Conservation (phyloP, 257 asterid genomes). For the Solanum chmielewskii region DNA sequence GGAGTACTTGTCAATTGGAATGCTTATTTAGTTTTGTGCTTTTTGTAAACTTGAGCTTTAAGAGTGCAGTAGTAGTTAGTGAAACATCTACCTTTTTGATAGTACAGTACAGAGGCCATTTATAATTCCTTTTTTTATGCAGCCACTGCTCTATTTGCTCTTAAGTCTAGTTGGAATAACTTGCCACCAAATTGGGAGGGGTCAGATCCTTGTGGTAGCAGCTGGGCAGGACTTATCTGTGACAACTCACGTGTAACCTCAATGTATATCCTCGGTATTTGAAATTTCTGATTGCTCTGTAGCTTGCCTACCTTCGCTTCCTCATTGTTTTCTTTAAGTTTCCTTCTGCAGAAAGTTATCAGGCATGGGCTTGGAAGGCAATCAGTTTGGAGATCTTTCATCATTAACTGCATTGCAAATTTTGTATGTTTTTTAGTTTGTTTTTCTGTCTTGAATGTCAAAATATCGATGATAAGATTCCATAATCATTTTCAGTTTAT, state of each 20-base stretch:
- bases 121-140: slow-evolving; percentile 7
- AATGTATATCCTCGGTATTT: slow-evolving; percentile 30
- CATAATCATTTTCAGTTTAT: neutral
- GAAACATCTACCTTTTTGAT: neutral
- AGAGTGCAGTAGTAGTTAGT: neutral
- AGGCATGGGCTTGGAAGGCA: slow-evolving; percentile 51
- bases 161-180: slow-evolving; percentile 63
- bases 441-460: neutral
- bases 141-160: slow-evolving; percentile 60
- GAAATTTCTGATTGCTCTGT: neutral
- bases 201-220: slow-evolving; percentile 65
- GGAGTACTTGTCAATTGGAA: neutral
- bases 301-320: neutral
- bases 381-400: slow-evolving; percentile 46
- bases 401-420: slow-evolving; percentile 40
- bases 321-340: neutral
- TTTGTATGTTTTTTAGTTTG: slow-evolving; percentile 38
- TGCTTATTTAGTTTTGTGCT: neutral
- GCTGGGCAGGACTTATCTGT: slow-evolving; percentile 75
- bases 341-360: slow-evolving; percentile 43
- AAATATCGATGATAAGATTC: neutral
- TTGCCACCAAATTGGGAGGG: slow-evolving; percentile 86
- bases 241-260: slow-evolving; percentile 46
- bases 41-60: neutral
- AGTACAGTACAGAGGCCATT: neutral